Conservation (phyloP, 2,329 filamentous ascomycete genomes). For the Pyrenochaeta sp. region DNA sequence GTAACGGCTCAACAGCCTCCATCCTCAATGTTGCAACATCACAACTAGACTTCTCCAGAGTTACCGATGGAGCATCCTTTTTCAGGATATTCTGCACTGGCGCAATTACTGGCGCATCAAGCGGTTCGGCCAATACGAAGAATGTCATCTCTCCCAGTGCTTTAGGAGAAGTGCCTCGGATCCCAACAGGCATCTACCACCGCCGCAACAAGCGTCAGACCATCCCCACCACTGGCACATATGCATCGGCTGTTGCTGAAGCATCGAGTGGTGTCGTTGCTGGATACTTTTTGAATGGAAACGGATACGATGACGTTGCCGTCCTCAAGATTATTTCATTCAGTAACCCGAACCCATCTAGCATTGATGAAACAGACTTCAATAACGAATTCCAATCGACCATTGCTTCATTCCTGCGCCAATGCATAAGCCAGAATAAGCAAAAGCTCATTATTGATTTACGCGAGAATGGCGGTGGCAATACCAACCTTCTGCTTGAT, state of each 20-base stretch:
- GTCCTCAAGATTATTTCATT: conserved; percentile 56
- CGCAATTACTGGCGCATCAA: conserved; percentile 1
- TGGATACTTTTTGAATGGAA: conserved; percentile 55
- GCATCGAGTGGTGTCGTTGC: conserved; percentile 37
- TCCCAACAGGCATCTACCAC: conserved; percentile 27
- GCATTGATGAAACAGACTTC: conserved; percentile 19
- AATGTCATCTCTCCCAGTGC: conserved; percentile 10
- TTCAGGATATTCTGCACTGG: conserved; percentile 46
- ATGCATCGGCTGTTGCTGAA: conserved; percentile 22
- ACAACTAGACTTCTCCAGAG: conserved; percentile 28
- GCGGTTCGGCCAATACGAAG: conserved; percentile 12
- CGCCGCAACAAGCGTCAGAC: conserved; percentile 29
- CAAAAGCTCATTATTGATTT: conserved; percentile 70
- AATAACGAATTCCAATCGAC: conserved; percentile 41
- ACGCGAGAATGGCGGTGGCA: conserved; percentile 66
- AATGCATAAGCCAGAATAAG: conserved; percentile 57
- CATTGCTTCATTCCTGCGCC: conserved; percentile 53
- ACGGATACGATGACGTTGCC: conserved; percentile 47
- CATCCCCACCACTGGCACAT: conserved; percentile 10
- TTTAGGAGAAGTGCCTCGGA: conserved; percentile 27
- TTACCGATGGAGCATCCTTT: conserved; percentile 48
- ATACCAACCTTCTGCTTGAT: conserved; percentile 43
- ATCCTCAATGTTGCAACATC: conserved; percentile 29
- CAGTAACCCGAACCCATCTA: conserved; percentile 14
- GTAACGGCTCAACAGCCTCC: conserved; percentile 34